phyloP scores from a whole-genome alignment of 192 early-diverging fungal genomes.

The Umbelopsis ramanniana region DNA sequence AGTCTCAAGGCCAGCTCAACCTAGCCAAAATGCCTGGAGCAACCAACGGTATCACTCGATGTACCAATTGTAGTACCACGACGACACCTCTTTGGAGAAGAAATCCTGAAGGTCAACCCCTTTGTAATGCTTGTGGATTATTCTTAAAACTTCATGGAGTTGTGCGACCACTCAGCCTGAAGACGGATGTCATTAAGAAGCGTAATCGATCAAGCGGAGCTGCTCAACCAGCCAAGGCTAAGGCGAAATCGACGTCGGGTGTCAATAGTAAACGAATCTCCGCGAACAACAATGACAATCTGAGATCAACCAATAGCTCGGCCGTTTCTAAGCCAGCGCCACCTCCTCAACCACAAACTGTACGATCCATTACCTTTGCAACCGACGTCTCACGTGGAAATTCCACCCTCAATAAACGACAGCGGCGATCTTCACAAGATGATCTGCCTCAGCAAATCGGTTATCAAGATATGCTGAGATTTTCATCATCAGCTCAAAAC shows the following conservation, averaged over 20 bases:
- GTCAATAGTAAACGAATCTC: constrained; percentile 14
- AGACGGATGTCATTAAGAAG: constrained; percentile 83
- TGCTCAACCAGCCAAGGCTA: constrained; percentile 6
- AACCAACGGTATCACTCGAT: constrained; percentile 13
- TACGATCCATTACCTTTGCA: constrained; percentile 16
- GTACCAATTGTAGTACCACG: constrained; percentile 44
- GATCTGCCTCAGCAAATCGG: background rate
- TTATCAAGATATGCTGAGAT: constrained; percentile 1
- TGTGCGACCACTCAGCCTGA: constrained; percentile 78
- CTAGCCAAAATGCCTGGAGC: constrained; percentile 2
- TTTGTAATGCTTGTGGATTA: constrained; percentile 96
- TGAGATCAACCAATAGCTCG: constrained; percentile 16
- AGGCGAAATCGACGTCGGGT: background rate
- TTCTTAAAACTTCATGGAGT: constrained; percentile 91
- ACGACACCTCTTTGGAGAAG: constrained; percentile 91
- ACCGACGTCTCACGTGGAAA: constrained; percentile 14
- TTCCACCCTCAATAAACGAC: constrained; percentile 22
- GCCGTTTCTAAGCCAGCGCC: background rate
- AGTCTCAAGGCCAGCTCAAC: background rate
- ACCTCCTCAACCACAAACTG: background rate
- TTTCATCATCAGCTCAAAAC: background rate
- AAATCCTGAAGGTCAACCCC: constrained; percentile 74
- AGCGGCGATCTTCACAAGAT: constrained; percentile 18
- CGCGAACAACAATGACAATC: constrained; percentile 17
- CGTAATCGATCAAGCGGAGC: constrained; percentile 22